Evolutionary conservation across 164 flowering plant genomes (phyloP).

Genomic region (Buxus sempervirens): DNA sequence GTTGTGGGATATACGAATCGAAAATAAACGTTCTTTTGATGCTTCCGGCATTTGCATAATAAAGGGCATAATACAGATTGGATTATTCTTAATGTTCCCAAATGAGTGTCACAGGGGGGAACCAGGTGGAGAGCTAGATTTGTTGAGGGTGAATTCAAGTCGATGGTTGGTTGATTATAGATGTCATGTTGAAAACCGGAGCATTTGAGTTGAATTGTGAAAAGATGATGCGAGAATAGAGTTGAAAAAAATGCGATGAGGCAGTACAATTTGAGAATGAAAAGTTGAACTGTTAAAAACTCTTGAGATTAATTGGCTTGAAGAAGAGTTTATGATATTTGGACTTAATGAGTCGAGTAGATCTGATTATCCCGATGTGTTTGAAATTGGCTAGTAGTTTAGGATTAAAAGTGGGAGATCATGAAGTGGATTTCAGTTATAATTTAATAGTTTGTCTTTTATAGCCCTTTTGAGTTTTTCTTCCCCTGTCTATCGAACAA

Average conservation of each 20-base stretch:
- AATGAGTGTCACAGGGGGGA: too few species aligned
- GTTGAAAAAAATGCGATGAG: neutral
- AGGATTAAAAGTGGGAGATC: neutral
- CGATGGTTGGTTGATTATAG: neutral
- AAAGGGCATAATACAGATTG: too few species aligned
- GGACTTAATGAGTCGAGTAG: neutral
- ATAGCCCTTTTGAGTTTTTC: too few species aligned
- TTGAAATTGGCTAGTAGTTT: neutral
- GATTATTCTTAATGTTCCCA: too few species aligned
- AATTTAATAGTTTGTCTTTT: too few species aligned
- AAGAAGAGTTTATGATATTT: neutral
- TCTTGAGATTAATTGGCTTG: neutral
- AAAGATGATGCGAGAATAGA: neutral
- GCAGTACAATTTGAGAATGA: neutral
- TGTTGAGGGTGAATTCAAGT: too few species aligned
- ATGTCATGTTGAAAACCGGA: neutral
- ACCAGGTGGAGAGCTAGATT: too few species aligned
- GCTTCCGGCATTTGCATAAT: too few species aligned
- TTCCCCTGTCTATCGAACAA: too few species aligned
- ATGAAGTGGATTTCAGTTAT: too few species aligned
- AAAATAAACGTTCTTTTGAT: too few species aligned
- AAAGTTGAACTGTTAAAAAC: neutral
- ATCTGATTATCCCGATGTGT: neutral
- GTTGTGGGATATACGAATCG: too few species aligned
- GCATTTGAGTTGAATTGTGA: neutral